Conservation (phyloP, 2,329 filamentous ascomycete genomes). For the Penicillium psychrosexuale region DNA sequence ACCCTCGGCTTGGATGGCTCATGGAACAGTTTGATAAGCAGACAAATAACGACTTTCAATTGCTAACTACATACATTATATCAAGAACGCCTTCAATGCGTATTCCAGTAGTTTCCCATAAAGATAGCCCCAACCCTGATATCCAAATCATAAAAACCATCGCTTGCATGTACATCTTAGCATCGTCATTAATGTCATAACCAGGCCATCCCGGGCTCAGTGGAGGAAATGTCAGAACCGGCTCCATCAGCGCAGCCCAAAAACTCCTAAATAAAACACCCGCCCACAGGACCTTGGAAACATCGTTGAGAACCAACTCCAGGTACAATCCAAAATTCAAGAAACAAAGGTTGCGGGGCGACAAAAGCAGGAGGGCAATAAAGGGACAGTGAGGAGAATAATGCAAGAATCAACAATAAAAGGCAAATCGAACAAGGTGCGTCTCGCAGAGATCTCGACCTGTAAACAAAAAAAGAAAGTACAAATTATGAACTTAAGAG, state of each 20-base stretch:
- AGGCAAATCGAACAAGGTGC: constrained; percentile 1
- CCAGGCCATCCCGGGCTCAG: constrained; percentile 31
- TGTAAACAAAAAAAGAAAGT: not conserved
- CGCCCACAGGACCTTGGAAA: constrained; percentile 21
- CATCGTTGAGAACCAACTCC: constrained; percentile 18
- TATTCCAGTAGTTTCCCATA: constrained; percentile 12
- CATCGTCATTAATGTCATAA: constrained; percentile 40
- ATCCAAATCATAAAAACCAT: constrained; percentile 34
- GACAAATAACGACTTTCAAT: constrained; percentile 18
- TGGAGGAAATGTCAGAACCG: constrained; percentile 26
- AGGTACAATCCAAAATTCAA: constrained; percentile 18
- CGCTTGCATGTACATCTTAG: constrained; percentile 41
- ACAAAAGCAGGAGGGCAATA: not conserved
- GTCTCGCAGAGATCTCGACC: constrained; percentile 3
- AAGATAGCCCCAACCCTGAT: constrained; percentile 20
- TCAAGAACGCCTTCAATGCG: constrained; percentile 20
- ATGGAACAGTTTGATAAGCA: constrained; percentile 1
- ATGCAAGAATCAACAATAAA: not conserved
- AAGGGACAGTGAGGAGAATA: not conserved
- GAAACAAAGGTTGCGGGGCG: not conserved
- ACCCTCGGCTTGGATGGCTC: constrained; percentile 17
- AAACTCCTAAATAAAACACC: constrained; percentile 29
- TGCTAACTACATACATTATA: constrained; percentile 20
- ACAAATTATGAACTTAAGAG: not conserved
- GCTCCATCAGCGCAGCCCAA: constrained; percentile 23